Evolutionary conservation across 352 stramenopile species (phyloP).

Genomic region (Phytophthora lateralis): DNA sequence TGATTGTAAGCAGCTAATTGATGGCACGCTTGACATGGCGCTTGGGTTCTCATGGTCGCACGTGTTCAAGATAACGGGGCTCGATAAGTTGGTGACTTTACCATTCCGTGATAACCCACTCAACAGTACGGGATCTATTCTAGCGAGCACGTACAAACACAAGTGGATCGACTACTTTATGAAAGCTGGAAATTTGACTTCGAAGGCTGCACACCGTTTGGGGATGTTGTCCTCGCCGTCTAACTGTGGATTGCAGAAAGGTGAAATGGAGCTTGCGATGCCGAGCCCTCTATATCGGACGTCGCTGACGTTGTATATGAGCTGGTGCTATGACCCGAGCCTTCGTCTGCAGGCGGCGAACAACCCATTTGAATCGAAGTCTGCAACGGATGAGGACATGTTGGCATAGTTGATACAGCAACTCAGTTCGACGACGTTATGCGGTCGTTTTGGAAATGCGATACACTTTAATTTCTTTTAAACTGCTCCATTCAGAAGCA

Average conservation of each 20-base stretch:
- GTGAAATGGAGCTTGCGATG: conserved; percentile 8
- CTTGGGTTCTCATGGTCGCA: conserved; percentile 9
- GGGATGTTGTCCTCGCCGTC: background rate
- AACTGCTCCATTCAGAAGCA: too few species aligned
- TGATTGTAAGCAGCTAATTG: conserved; percentile 11
- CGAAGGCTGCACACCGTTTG: conserved; percentile 1
- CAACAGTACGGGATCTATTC: conserved; percentile 22
- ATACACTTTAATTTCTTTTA: too few species aligned
- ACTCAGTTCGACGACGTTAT: too few species aligned
- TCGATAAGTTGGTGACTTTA: conserved; percentile 22
- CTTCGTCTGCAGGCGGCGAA: conserved; percentile 12
- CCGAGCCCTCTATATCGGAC: conserved; percentile 24
- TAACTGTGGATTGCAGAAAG: conserved; percentile 19
- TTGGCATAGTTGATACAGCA: conserved; percentile 1
- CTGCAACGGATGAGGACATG: background rate
- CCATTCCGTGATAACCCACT: conserved; percentile 18
- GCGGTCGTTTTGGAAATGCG: conserved; percentile 2
- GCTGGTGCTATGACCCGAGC: conserved; percentile 29
- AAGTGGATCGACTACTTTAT: conserved; percentile 25
- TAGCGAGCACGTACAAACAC: conserved; percentile 6
- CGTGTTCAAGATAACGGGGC: conserved; percentile 10
- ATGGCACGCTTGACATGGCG: conserved; percentile 2
- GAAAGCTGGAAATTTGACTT: conserved; percentile 9
- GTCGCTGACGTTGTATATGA: conserved; percentile 23
- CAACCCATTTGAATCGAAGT: conserved; percentile 1